phyloP scores from a whole-genome alignment of 345 rosid genomes.

The Stellera chamaejasme region DNA sequence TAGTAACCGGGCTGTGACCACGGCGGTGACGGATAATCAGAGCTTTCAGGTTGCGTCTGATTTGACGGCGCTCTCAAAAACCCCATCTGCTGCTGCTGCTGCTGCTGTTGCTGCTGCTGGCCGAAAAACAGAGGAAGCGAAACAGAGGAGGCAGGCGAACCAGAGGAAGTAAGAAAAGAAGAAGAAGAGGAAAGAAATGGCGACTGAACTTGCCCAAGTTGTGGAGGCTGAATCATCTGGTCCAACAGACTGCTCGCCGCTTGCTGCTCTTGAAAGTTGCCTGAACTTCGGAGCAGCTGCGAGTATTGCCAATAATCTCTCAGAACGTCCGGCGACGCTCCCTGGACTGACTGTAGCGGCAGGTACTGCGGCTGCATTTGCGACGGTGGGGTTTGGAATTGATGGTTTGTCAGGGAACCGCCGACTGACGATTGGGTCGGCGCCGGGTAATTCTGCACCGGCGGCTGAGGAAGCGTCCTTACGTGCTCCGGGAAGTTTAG shows the following conservation, averaged over 20 bases:
- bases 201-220: conserved; percentile 15
- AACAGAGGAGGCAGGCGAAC: conserved; percentile 24
- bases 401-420: conserved; percentile 10
- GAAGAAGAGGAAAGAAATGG: conserved; percentile 16
- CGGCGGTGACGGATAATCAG: conserved; percentile 21
- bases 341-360: conserved; percentile 15
- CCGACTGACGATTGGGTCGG: conserved; percentile 14
- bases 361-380: conserved; percentile 11
- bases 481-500: conserved; percentile 77
- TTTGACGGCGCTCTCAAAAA: conserved; percentile 17
- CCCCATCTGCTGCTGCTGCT: conserved; percentile 28
- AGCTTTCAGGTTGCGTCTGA: conserved; percentile 21
- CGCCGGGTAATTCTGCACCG: conserved; percentile 15
- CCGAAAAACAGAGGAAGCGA: conserved; percentile 39
- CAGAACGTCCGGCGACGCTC: conserved; percentile 9
- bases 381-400: not conserved
- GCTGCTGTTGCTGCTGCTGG: conserved; percentile 32
- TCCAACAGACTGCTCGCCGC: conserved; percentile 18
- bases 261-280: conserved; percentile 16
- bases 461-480: conserved; percentile 19
- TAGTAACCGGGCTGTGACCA: conserved; percentile 28
- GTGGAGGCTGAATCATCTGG: conserved; percentile 32
- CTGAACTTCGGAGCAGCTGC: conserved; percentile 40
- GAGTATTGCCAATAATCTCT: conserved; percentile 42
- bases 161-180: conserved; percentile 8